Base-by-base conservation (phyloP, 2,329 filamentous ascomycete genomes). In the Didymella arachidicola region DNA sequence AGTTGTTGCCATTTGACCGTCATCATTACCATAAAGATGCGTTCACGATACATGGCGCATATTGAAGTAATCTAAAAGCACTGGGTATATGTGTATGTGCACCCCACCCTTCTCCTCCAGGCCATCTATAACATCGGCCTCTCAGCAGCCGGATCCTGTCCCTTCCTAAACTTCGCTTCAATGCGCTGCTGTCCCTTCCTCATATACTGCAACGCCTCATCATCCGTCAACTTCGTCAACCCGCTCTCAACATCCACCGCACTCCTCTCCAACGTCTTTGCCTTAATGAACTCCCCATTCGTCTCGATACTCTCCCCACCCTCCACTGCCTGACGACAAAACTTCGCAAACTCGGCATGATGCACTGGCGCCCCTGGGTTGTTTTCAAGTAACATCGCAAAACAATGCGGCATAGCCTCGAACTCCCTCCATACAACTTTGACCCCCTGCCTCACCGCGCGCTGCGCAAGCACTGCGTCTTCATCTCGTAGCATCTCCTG, bases 371-470 rank as follows among this genome's bases (percentile, higher is more conserved):
- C 65, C 0, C 62, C 74, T 3, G 62, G 47, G 2, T 75, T 53
- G 1, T 63, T 56, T n/a, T 79, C 78, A 4, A 82, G 59, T 54
- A 83, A 59, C 76, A 81, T 76, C 0, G 70, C 75, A 64, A 83
- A 94, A 65, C 86, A 87, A 76, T 93, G 91, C 53, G 91, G 90
- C 91, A 94, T 94, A 3, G 86, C 89, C 73, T 93, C 88, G 72
- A 87, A 95, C 76, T 92, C 86, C 72, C 91, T 86, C 68, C 87
- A 89, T 3, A 86, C 81, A 0, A 93, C 84, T 0, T 69, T 70
- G 0, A 89, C 88, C 5, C 85, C 86, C 44, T 89, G 84, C 7
- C 68, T 63, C 16, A 80, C 79, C 11, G 90, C 79, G 38, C 82
- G 81, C 39, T 79, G 76, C 0, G 87, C 89, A 2, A 91, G 71